Evolutionary conservation across 73 alveolate genomes (phyloP), one percentile per base, ranked within the genome.

Genomic region (Paramecium primaurelia): DNA sequence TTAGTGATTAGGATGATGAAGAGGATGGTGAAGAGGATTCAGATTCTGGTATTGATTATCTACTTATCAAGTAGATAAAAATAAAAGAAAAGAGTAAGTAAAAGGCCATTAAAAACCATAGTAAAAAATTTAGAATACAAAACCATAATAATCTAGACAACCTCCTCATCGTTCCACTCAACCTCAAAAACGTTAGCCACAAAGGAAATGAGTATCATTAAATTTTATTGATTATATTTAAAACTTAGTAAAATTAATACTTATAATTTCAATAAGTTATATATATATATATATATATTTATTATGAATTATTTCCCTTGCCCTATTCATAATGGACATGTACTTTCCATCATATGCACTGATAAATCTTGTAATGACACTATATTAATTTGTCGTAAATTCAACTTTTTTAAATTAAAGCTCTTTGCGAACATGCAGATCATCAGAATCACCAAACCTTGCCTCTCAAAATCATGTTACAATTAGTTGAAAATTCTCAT

Each of bases 291-390:
- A 54, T 47, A 42, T 47, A 54, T 16, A 54, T 54, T 32, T 0
- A 11, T 14, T 28, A 64, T 64, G 47, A 64, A 64, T 28, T 64
- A 64, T 64, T 64, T 64, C 84, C 84, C 84, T 28, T 64, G 84
- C 49, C 51, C 84, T 10, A 32, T 34, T 32, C 84, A 64, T 64
- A 64, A 64, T 64, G 84, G 84, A 28, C 84, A 64, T n/a, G 84
- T 64, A 1, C 47, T 64, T 28, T 64, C 84, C 22, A 64, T 64
- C 20, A 64, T 64, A 2, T 64, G 84, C 28, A 64, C 84, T 32
- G 54, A 64, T 64, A 28, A 34, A 12, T 32, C 42, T 64, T 64
- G 84, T 34, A 28, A 32, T 64, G 84, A 64, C 1, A 64, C 42
- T 28, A 0, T n/a, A 8, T 20, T 64, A 10, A 64, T 64, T 64